Percentiles rank a stretch among this genome's conserved stretches.
Evolutionary conservation across 441 rosid genomes (phyloP).

Genomic region (Sinapis alba): DNA sequence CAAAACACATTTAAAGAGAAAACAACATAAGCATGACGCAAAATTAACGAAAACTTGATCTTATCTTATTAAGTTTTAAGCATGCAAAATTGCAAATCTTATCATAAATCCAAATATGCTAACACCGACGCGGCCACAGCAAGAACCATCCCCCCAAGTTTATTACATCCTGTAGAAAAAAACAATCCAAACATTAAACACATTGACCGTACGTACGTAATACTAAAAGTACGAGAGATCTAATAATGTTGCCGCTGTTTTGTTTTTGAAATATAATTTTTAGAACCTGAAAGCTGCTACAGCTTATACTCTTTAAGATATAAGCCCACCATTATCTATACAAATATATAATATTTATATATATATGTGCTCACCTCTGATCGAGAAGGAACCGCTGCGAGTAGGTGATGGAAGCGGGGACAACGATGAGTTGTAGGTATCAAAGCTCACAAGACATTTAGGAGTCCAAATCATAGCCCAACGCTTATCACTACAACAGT

Average conservation of each 20-base stretch:
- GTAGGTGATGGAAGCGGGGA: constrained; percentile 9
- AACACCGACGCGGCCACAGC: neutral
- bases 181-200: neutral
- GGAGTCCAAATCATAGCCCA: constrained; percentile 26
- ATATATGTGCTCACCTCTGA: constrained; percentile 8
- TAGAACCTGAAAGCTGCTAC: neutral
- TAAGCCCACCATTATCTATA: neutral
- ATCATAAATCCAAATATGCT: neutral
- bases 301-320: neutral
- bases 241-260: neutral
- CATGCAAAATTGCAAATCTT: neutral
- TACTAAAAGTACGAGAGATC: neutral
- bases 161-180: neutral
- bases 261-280: neutral
- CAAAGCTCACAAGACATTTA: constrained; percentile 27
- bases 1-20: neutral
- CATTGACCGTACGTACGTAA: neutral
- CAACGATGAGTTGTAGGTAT: neutral
- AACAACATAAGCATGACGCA: constrained; percentile 1
- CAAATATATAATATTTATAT: neutral
- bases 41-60: neutral
- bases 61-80: neutral
- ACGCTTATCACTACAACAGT: neutral
- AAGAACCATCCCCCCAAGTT: neutral
- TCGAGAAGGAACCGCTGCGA: constrained; percentile 11